phyloP scores from a whole-genome alignment of 306 rosid species.

The Trifolium pratense region DNA sequence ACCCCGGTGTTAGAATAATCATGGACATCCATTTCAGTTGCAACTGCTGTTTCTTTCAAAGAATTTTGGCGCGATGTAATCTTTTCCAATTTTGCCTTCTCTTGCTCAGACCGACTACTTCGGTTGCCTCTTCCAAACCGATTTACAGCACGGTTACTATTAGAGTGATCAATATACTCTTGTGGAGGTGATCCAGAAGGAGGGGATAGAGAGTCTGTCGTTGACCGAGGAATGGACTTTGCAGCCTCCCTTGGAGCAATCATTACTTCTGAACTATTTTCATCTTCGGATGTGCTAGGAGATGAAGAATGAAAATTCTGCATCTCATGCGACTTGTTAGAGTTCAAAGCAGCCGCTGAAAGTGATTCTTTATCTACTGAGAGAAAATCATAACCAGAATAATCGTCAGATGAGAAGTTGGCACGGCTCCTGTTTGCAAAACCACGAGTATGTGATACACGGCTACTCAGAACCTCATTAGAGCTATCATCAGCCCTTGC shows the following conservation, averaged over 20 bases:
- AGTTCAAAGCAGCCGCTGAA: constrained; percentile 49
- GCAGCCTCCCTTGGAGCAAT: constrained; percentile 53
- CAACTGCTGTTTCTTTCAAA: constrained; percentile 73
- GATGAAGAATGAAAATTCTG: constrained; percentile 77
- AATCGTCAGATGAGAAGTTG: constrained; percentile 91
- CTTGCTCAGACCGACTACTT: constrained; percentile 94
- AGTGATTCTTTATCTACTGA: constrained; percentile 77
- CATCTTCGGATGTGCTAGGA: constrained; percentile 76
- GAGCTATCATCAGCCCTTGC: constrained; percentile 52
- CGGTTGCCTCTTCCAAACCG: constrained; percentile 77
- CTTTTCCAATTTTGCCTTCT: constrained; percentile 71
- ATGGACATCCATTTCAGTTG: constrained; percentile 94
- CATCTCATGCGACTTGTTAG: constrained; percentile 70
- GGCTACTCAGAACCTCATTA: constrained; percentile 48
- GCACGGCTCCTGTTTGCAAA: constrained; percentile 52
- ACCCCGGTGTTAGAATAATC: constrained; percentile 74
- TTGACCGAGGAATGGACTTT: constrained; percentile 53
- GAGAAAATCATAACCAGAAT: constrained; percentile 87
- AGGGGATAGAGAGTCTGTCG: constrained; percentile 62
- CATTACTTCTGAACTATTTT: constrained; percentile 64
- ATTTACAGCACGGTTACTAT: constrained; percentile 58
- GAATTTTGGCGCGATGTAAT: constrained; percentile 79
- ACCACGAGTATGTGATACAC: constrained; percentile 49
- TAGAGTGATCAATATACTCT: constrained; percentile 73
- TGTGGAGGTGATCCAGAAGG: constrained; percentile 87